These are phyloP conservation scores for Cryptosporidium tyzzeri DNA, from an alignment of 169 alveolate genomes.

Conservation along the genomic window DNA sequence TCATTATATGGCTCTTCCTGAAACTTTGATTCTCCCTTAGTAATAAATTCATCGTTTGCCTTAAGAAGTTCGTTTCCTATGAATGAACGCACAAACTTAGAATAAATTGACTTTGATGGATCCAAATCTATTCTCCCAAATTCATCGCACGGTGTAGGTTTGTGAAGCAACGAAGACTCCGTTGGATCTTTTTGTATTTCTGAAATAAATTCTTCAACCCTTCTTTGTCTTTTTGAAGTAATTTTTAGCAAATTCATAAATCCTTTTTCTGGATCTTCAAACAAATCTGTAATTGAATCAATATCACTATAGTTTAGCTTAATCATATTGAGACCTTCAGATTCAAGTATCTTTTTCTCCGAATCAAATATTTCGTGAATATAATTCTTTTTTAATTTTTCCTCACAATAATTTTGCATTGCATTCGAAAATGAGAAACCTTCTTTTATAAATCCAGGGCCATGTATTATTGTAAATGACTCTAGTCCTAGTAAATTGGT, in stretches of 20 bases:
- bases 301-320: constrained; percentile 39
- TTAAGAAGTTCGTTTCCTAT: background rate
- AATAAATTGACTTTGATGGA: constrained; percentile 43
- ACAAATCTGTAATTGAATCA: background rate
- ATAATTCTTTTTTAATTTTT: constrained; percentile 36
- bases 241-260: constrained; percentile 29
- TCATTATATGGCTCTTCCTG: background rate
- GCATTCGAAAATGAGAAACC: constrained; percentile 63
- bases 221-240: constrained; percentile 68
- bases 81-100: constrained; percentile 9
- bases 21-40: constrained; percentile 42
- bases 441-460: constrained; percentile 53
- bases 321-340: constrained; percentile 50
- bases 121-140: constrained; percentile 77
- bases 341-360: constrained; percentile 35
- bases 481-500: constrained; percentile 2
- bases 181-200: constrained; percentile 48
- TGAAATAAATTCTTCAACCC: constrained; percentile 40
- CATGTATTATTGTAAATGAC: constrained; percentile 33
- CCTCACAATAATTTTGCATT: constrained; percentile 68
- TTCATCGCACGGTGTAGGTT: constrained; percentile 68
- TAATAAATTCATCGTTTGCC: constrained; percentile 22
- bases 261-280: constrained; percentile 47
- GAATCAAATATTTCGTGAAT: constrained; percentile 24
- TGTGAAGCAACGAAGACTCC: constrained; percentile 10